A percentile compares a stretch with the other conserved stretches of the same genome.
phyloP scores from a whole-genome alignment of 148 eudicot species.

The Amaranthus hypochondriacus region DNA sequence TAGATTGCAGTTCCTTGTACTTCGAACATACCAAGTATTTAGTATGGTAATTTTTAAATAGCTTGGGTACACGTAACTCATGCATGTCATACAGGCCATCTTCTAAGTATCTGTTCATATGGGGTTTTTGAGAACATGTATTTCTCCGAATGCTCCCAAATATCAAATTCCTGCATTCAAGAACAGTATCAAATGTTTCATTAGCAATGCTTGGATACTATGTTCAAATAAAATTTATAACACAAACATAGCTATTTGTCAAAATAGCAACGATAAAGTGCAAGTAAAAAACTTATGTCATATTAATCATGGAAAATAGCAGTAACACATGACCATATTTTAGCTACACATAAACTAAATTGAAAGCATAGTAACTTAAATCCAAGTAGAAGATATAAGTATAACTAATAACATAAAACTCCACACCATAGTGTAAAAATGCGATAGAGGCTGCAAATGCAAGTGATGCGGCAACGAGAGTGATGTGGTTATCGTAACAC shows the following conservation, averaged over 20 bases:
- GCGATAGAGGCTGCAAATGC: too few relatives aligned
- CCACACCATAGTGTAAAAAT: too few relatives aligned
- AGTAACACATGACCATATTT: background rate
- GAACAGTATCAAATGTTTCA: background rate
- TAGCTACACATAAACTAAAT: background rate
- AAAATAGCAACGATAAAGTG: background rate
- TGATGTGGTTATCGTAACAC: too few relatives aligned
- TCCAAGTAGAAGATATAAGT: too few relatives aligned
- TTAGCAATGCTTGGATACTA: background rate
- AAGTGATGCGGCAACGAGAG: too few relatives aligned
- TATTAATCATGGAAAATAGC: background rate
- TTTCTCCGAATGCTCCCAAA: constrained; percentile 17
- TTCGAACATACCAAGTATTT: constrained; percentile 14
- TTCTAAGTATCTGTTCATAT: constrained; percentile 17
- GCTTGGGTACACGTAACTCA: constrained; percentile 9
- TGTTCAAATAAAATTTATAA: background rate
- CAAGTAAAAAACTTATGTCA: background rate
- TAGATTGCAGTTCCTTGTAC: constrained; percentile 14
- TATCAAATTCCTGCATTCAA: constrained; percentile 19
- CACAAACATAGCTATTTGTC: background rate
- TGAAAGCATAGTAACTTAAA: background rate
- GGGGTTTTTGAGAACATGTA: constrained; percentile 14
- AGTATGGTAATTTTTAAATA: constrained; percentile 8
- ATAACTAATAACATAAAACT: too few relatives aligned
- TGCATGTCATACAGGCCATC: constrained; percentile 11